phyloP scores from a whole-genome alignment of 306 rosid species.

The Crotalaria pallida region DNA sequence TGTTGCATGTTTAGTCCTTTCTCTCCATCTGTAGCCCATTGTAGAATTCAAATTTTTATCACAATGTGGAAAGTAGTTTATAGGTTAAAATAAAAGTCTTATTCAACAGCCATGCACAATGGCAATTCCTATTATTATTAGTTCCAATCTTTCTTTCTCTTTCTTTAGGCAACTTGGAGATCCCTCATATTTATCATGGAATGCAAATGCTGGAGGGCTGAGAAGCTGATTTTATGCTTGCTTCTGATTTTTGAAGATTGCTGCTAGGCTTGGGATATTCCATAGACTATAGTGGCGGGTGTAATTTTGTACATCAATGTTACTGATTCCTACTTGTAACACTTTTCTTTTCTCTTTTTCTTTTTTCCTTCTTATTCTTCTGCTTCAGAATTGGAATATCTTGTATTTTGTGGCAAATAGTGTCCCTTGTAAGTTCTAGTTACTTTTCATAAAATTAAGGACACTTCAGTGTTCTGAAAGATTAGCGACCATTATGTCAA shows the following conservation, averaged over 20 bases:
- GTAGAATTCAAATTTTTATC: not conserved
- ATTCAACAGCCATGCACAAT: not conserved
- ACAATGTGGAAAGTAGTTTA: not conserved
- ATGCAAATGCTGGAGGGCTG: conserved; percentile 68
- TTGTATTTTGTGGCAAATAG: conserved; percentile 30
- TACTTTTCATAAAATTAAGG: not conserved
- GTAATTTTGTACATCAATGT: conserved; percentile 42
- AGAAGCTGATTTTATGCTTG: conserved; percentile 14
- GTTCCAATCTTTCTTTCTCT: not conserved
- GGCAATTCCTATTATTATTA: not conserved
- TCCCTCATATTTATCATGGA: conserved; percentile 92
- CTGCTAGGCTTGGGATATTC: not conserved
- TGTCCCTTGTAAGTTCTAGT: not conserved
- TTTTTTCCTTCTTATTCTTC: not conserved
- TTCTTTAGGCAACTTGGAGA: conserved; percentile 88
- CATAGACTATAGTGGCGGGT: not conserved
- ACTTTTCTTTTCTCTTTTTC: not conserved
- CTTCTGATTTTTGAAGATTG: conserved; percentile 1
- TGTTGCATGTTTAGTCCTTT: not conserved
- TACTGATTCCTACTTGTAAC: not conserved
- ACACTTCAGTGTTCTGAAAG: not conserved
- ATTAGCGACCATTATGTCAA: not conserved
- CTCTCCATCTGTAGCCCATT: not conserved
- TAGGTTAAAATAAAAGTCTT: not conserved
- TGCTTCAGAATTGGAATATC: conserved; percentile 11